Evolutionary conservation across 495 filamentous ascomycete genomes (phyloP).

Genomic region (Lophiotrema nucula): DNA sequence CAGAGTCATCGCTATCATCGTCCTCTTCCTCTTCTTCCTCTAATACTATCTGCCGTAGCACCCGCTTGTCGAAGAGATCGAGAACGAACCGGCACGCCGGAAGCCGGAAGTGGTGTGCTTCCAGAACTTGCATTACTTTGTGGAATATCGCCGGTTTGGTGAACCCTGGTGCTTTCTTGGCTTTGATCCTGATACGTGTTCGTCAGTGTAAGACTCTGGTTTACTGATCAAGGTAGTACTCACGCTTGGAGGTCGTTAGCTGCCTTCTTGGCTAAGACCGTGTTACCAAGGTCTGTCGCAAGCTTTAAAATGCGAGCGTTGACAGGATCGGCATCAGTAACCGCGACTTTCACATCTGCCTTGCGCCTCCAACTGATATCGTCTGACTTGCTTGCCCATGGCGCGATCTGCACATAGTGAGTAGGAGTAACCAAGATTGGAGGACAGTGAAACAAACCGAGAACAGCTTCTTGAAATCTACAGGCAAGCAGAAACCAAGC

Average conservation of each 20-base stretch:
- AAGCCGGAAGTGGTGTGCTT: constrained; percentile 84
- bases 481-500: constrained; percentile 81
- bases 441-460: constrained; percentile 47
- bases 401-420: constrained; percentile 36
- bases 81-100: constrained; percentile 82
- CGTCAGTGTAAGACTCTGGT: constrained; percentile 4
- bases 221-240: constrained; percentile 11
- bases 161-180: constrained; percentile 67
- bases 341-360: constrained; percentile 36
- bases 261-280: constrained; percentile 76
- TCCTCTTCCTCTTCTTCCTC: constrained; percentile 56
- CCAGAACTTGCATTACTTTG: constrained; percentile 79
- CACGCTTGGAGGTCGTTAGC: constrained; percentile 67
- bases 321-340: constrained; percentile 60
- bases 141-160: constrained; percentile 72
- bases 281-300: constrained; percentile 84
- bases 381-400: constrained; percentile 33
- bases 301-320: constrained; percentile 74
- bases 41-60: constrained; percentile 76
- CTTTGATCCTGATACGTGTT: constrained; percentile 56
- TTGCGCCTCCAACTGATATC: constrained; percentile 37
- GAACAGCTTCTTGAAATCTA: constrained; percentile 74
- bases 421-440: background rate
- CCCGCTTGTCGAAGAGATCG: constrained; percentile 87
- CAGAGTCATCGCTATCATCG: constrained; percentile 24